Base-by-base conservation (phyloP, 192 early-diverging fungal species). In the Gonapodya prolifera region DNA sequence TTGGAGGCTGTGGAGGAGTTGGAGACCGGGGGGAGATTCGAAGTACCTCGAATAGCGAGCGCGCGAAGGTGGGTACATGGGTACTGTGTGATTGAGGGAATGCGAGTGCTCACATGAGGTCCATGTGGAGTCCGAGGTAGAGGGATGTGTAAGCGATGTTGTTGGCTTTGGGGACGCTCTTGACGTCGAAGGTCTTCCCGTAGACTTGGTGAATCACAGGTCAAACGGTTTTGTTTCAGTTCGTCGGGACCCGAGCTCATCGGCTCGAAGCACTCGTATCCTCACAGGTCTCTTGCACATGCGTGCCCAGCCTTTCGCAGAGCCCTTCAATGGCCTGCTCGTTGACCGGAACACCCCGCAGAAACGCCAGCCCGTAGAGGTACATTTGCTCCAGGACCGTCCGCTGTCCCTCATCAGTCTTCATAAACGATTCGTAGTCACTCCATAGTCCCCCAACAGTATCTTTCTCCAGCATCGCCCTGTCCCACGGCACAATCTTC, bases 91-190 rank as follows among this genome's bases (percentile, higher is more conserved):
- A 17, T 34, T 69, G 34, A 23, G 35, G 1, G 0, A 81, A 80
- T 31, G 13, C 34, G n/a, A 69, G 30, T 29, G 79, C 87, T 82
- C 87, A 92, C 92, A 94, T 81, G 36, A 95, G 82, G 86, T 95
- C 94, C 94, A 94, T 94, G 78, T 95, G 94, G 45, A 93, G 87
- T 0, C 92, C 93, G 23, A 95, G 85, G 78, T 91, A 85, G 31
- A 95, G 83, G 70, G 83, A 85, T 0, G 94, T 94, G 79, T 95
- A 95, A 1, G 94, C 94, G 82, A 95, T 93, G 82, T 95, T 95
- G 76, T 89, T 92, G 16, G 92, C 87, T 70, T 92, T 82, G 1
- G 87, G 87, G 0, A 91, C 82, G 35, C 85, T 91, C 82, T 91
- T 92, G 34, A 95, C 94, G 82, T 95, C 88, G 88, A 89, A 94